Percentiles rank a stretch among this genome's conserved stretches.
These are phyloP conservation scores for Kwoniella shivajii DNA, from an alignment of 1,284 basidiomycete genomes.

Conservation along the genomic window DNA sequence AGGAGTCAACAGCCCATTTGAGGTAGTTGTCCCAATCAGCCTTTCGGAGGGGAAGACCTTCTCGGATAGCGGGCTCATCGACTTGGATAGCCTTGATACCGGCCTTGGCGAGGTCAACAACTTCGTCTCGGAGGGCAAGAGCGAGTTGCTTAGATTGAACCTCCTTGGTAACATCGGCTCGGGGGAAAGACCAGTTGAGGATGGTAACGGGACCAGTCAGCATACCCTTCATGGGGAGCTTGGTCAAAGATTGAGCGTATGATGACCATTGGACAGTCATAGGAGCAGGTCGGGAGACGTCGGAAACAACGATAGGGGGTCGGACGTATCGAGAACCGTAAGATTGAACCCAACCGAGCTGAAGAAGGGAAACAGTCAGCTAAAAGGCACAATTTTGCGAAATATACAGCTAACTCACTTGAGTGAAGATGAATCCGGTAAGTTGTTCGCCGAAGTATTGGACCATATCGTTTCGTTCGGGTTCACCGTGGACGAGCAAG, in stretches of 20 bases:
- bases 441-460: constrained; percentile 99
- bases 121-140: constrained; percentile 97
- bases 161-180: constrained; percentile 95
- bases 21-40: constrained; percentile 94
- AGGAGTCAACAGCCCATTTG: constrained; percentile 95
- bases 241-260: constrained; percentile 93
- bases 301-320: constrained; percentile 97
- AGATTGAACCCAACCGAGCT: constrained; percentile 99
- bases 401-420: constrained; percentile 87
- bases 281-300: constrained; percentile 88
- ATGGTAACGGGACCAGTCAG: constrained; percentile 94
- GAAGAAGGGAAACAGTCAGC: constrained; percentile 62
- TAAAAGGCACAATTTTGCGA: neutral
- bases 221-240: constrained; percentile 99
- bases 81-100: constrained; percentile 99
- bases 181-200: constrained; percentile 99
- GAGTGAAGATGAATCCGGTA: constrained; percentile 79
- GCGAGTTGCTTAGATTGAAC: constrained; percentile 98
- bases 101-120: constrained; percentile 94
- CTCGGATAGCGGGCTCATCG: constrained; percentile 97
- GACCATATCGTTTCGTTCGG: constrained; percentile 99
- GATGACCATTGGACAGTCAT: constrained; percentile 98
- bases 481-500: constrained; percentile 98
- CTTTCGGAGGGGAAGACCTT: constrained; percentile 93
- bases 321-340: constrained; percentile 88